A percentile compares a stretch with the other conserved stretches of the same genome.
These are phyloP conservation scores for Conidiobolus incongruus DNA, from an alignment of 371 early-diverging fungal genomes.

Conservation along the genomic window DNA sequence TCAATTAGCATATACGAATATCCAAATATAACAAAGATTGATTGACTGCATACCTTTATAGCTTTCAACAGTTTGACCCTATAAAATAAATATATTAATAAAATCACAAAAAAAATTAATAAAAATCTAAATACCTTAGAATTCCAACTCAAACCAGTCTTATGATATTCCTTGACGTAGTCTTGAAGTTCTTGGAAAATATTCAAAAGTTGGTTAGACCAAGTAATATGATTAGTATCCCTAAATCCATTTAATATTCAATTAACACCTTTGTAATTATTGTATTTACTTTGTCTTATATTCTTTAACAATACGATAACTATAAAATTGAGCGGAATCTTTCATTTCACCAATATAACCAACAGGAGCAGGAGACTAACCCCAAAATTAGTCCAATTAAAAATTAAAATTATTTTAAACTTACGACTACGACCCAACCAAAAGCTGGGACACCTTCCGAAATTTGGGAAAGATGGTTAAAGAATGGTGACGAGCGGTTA, in stretches of 20 bases:
- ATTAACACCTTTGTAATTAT: background rate
- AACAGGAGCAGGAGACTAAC: constrained; percentile 65
- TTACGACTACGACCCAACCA: constrained; percentile 78
- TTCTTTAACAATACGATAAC: constrained; percentile 73
- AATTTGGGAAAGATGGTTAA: constrained; percentile 62
- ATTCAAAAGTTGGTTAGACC: constrained; percentile 42
- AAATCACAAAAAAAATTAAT: constrained; percentile 4
- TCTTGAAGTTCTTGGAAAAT: constrained; percentile 45
- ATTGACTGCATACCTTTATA: no score
- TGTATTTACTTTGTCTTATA: constrained; percentile 60
- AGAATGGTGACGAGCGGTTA: constrained; percentile 45
- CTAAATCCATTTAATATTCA: constrained; percentile 12
- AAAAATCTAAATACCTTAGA: no score
- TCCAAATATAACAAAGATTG: no score
- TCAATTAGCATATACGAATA: no score
- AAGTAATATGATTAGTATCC: constrained; percentile 59
- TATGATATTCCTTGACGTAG: constrained; percentile 75
- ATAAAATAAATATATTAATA: constrained; percentile 4
- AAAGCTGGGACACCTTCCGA: constrained; percentile 77
- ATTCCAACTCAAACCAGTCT: constrained; percentile 85
- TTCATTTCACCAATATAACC: constrained; percentile 74
- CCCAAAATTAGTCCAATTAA: background rate
- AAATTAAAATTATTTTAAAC: no score
- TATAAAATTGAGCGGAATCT: constrained; percentile 78
- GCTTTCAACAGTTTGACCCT: constrained; percentile 31